These are phyloP conservation scores for Podospora fimiseda DNA, from an alignment of 495 filamentous ascomycete genomes.

Conservation along the genomic window DNA sequence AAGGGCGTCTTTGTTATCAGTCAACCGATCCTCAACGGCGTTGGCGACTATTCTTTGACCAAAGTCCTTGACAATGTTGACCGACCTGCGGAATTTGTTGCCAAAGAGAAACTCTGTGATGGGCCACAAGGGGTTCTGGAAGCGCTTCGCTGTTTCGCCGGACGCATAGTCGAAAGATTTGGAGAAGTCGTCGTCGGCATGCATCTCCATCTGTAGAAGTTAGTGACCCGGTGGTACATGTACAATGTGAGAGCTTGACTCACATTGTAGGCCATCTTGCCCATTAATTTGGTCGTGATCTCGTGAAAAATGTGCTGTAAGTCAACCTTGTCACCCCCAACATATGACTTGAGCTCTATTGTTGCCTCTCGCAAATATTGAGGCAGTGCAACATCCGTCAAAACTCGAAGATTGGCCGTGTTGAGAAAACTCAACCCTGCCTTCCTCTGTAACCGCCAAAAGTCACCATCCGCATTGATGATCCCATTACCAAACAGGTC, in stretches of 20 bases:
- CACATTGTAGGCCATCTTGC: conserved; percentile 54
- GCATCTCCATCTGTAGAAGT: conserved; percentile 50
- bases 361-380: conserved; percentile 40
- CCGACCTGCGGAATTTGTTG: conserved; percentile 35
- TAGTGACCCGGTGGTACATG: conserved; percentile 7
- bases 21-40: conserved; percentile 31
- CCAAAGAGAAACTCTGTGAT: conserved; percentile 49
- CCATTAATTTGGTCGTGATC: conserved; percentile 55
- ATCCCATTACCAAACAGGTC: conserved; percentile 59
- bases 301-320: conserved; percentile 52
- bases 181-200: conserved; percentile 50
- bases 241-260: conserved; percentile 1
- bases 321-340: conserved; percentile 33
- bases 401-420: conserved; percentile 46
- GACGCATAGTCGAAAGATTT: conserved; percentile 53
- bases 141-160: conserved; percentile 50
- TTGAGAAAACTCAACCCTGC: conserved; percentile 54
- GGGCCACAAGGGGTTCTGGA: conserved; percentile 56
- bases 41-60: conserved; percentile 46
- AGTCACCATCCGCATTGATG: conserved; percentile 56
- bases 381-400: conserved; percentile 51
- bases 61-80: conserved; percentile 43
- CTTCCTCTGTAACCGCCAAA: conserved; percentile 55
- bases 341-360: conserved; percentile 22
- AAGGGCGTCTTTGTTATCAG: background rate